Percentiles rank a stretch among this genome's conserved stretches.
These are phyloP conservation scores for Tetracladium maxilliforme DNA, from an alignment of 2,329 filamentous ascomycete genomes.

Conservation along the genomic window DNA sequence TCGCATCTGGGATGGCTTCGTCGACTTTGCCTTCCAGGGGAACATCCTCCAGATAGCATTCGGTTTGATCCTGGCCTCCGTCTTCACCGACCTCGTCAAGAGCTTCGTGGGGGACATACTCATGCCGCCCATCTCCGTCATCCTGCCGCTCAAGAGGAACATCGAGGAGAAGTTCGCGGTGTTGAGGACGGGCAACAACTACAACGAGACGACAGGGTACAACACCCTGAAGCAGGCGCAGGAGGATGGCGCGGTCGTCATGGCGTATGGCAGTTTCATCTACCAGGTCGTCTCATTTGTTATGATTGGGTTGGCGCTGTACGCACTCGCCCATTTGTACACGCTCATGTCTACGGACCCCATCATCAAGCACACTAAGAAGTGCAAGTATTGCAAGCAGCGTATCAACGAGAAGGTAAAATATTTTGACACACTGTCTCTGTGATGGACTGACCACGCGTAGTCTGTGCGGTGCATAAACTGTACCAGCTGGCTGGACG, in stretches of 20 bases:
- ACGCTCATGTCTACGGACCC: conserved; percentile 45
- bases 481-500: conserved; percentile 43
- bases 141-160: conserved; percentile 56
- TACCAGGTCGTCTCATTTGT: conserved; percentile 52
- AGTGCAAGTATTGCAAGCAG: conserved; percentile 54
- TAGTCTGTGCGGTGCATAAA: conserved; percentile 34
- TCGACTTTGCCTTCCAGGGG: conserved; percentile 60
- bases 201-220: conserved; percentile 38
- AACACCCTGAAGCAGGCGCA: conserved; percentile 57
- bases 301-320: conserved; percentile 49
- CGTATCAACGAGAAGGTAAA: conserved; percentile 46
- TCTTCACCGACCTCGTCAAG: conserved; percentile 58
- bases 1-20: conserved; percentile 45
- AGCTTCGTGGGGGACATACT: conserved; percentile 58
- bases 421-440: background rate
- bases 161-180: conserved; percentile 63
- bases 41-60: conserved; percentile 66
- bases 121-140: conserved; percentile 52
- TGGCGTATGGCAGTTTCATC: conserved; percentile 56
- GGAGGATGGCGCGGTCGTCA: conserved; percentile 55
- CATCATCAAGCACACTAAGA: conserved; percentile 56
- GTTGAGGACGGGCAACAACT: conserved; percentile 40
- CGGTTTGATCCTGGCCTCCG: conserved; percentile 56
- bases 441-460: background rate
- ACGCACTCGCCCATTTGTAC: conserved; percentile 47